A percentile compares a stretch with the other conserved stretches of the same genome.
phyloP scores from a whole-genome alignment of 345 rosid genomes.

The Sisymbrium irio region DNA sequence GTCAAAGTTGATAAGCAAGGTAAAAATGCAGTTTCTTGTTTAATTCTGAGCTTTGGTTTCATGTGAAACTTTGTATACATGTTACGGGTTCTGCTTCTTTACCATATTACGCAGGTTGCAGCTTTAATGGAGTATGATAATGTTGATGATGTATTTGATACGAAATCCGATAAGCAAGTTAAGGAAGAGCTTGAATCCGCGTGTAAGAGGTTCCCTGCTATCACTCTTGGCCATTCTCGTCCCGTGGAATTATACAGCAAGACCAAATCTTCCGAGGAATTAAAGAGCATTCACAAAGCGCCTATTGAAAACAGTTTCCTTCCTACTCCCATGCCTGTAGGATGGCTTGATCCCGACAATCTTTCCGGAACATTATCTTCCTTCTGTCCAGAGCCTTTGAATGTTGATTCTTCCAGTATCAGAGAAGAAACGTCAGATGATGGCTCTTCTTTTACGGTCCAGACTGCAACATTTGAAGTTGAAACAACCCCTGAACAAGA shows the following conservation, averaged over 20 bases:
- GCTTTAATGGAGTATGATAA: conserved; percentile 50
- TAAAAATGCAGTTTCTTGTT: conserved; percentile 1
- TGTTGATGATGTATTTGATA: conserved; percentile 47
- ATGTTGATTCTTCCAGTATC: conserved; percentile 38
- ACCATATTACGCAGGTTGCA: conserved; percentile 47
- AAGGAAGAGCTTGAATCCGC: conserved; percentile 56
- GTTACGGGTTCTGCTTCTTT: not conserved
- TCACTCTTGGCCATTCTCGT: conserved; percentile 58
- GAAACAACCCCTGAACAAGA: conserved; percentile 39
- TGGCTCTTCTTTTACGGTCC: conserved; percentile 29
- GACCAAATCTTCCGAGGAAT: conserved; percentile 27
- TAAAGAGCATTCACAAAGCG: conserved; percentile 34
- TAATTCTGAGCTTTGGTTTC: not conserved
- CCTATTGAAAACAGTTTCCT: conserved; percentile 39
- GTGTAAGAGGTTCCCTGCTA: conserved; percentile 74
- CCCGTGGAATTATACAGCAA: conserved; percentile 61
- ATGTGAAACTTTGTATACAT: conserved; percentile 4
- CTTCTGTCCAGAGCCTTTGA: conserved; percentile 37
- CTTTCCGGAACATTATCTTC: conserved; percentile 49
- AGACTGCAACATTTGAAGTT: conserved; percentile 32
- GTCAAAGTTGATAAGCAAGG: conserved; percentile 55
- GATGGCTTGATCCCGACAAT: conserved; percentile 48
- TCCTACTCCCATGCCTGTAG: conserved; percentile 35
- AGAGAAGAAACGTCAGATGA: conserved; percentile 34
- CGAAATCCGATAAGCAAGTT: conserved; percentile 35